Base-by-base conservation (phyloP, 768 basidiomycete genomes). In the Hygrocybe coccinea region DNA sequence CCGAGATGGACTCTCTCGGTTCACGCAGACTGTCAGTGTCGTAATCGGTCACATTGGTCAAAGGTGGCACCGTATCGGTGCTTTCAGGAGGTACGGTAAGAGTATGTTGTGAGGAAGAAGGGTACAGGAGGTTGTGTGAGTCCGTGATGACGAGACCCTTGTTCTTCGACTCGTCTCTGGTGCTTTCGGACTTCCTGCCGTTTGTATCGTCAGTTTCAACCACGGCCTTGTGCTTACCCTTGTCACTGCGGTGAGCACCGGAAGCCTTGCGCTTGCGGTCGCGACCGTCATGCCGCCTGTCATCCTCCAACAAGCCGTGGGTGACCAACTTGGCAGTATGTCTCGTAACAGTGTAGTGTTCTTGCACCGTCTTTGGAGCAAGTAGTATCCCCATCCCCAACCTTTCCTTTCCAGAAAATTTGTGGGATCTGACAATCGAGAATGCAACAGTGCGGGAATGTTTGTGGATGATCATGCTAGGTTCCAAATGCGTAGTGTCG, bases 371-470 rank as follows among this genome's bases (percentile, higher is more conserved):
- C 62, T 81, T 80, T 29, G 86, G 82, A 11, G 87, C 88, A 12
- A 91, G 71, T 58, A 92, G 70, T 52, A 91, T 85, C 50, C 58
- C 60, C 54, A 56, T 41, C 24, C 55, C 36, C 7, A 58, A 37
- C 50, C 50, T 33, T 5, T 44, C 56, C 25, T 44, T 36, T 15
- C 56, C 51, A n/a, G 43, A 50, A 39, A 55, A 53, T 51, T 85
- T 82, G 54, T 81, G 79, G 24, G 50, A 48, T 45, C 90, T 81
- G 67, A 85, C 84, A 47, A 92, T 80, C 0, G 89, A 89, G 69
- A 90, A 91, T 0, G 87, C 90, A 24, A 80, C 71, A 2, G 86
- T 85, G 54, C 86, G 82, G 1, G 89, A 89, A 65, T 92, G 90
- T 60, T 88, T 89, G 69, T 92, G 91, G 34, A 92, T 81, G 54